These are phyloP conservation scores for Rubia tinctorum DNA, from an alignment of 305 asterid species.

Conservation along the genomic window DNA sequence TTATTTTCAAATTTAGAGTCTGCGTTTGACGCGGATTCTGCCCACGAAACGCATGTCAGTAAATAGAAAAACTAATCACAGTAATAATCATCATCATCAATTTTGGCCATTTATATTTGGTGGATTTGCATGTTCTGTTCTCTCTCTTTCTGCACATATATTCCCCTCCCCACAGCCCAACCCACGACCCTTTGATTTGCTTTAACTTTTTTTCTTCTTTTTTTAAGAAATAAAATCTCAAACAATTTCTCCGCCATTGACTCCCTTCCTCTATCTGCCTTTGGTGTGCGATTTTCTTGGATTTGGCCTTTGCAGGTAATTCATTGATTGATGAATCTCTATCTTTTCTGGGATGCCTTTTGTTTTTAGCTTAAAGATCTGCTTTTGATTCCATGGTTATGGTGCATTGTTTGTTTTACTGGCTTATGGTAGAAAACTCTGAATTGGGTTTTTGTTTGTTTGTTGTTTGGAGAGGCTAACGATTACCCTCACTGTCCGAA, in stretches of 20 bases:
- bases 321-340: background rate
- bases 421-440: background rate
- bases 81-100: background rate
- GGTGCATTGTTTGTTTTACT: slow-evolving; percentile 1
- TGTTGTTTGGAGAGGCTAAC: background rate
- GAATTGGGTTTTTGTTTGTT: background rate
- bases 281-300: slow-evolving; percentile 6
- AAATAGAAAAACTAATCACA: background rate
- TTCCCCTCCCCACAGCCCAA: background rate
- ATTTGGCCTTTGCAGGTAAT: slow-evolving; percentile 18
- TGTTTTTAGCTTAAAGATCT: background rate
- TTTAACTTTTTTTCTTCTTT: background rate
- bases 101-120: slow-evolving; percentile 16
- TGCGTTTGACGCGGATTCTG: slow-evolving; percentile 13
- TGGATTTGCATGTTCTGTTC: slow-evolving; percentile 24
- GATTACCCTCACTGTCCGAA: background rate
- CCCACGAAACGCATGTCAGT: slow-evolving; percentile 4
- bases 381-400: slow-evolving; percentile 7
- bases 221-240: background rate
- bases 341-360: slow-evolving; percentile 4
- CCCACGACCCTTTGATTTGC: background rate
- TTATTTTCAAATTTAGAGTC: background rate
- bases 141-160: slow-evolving; percentile 5
- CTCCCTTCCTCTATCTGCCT: slow-evolving; percentile 9
- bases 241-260: background rate